Percentiles rank a stretch among this genome's conserved stretches.
These are phyloP conservation scores for Suillus plorans DNA, from an alignment of 768 basidiomycete genomes.

Conservation along the genomic window DNA sequence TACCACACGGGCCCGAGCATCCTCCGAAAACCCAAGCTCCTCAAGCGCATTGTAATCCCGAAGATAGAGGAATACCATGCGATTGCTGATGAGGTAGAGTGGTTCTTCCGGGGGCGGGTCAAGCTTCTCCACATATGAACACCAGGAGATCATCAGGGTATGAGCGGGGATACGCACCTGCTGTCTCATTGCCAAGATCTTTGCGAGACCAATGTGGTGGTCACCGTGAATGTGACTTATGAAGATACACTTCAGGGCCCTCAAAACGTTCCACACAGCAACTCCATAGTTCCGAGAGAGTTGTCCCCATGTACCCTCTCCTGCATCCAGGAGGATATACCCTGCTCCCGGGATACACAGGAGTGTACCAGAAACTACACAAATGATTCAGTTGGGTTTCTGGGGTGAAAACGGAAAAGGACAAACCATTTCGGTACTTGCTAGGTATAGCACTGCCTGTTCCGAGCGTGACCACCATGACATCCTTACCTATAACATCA, in stretches of 20 bases:
- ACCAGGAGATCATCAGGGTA: neutral
- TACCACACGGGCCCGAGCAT: constrained; percentile 51
- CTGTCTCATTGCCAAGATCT: constrained; percentile 69
- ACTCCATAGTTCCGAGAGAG: constrained; percentile 73
- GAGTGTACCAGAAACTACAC: constrained; percentile 70
- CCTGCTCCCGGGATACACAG: constrained; percentile 72
- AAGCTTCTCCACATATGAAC: constrained; percentile 46
- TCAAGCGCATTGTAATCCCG: constrained; percentile 72
- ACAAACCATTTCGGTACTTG: constrained; percentile 83
- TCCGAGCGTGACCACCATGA: constrained; percentile 76
- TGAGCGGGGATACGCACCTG: constrained; percentile 42
- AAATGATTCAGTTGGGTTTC: neutral
- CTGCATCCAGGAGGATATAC: constrained; percentile 80
- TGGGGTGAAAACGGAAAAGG: neutral
- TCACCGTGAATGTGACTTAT: constrained; percentile 92
- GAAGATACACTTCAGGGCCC: constrained; percentile 77
- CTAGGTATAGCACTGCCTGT: constrained; percentile 87
- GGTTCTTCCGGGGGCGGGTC: constrained; percentile 59
- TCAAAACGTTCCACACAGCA: constrained; percentile 58
- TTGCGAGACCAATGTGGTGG: constrained; percentile 83
- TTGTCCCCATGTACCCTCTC: constrained; percentile 94
- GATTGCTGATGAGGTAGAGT: constrained; percentile 67
- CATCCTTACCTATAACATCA: constrained; percentile 52
- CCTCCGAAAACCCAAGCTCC: constrained; percentile 59
- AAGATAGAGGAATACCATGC: constrained; percentile 62